Evolutionary conservation across 192 early-diverging fungal species (phyloP).

Genomic region (Mortierella alpina): DNA sequence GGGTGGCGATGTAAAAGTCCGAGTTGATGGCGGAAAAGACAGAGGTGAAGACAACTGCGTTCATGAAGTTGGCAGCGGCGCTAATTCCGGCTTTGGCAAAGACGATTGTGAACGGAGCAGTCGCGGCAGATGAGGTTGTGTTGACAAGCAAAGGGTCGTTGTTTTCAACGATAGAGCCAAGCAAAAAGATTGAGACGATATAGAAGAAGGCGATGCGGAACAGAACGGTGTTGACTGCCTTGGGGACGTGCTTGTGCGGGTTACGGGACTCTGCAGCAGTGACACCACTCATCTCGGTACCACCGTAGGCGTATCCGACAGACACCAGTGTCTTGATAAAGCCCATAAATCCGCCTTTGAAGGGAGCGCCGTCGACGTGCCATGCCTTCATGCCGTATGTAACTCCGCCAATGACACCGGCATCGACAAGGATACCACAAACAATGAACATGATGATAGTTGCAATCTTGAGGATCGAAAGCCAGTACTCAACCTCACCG

Average conservation of each 20-base stretch:
- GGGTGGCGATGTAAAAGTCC: too few relatives aligned
- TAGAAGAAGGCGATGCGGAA: too few relatives aligned
- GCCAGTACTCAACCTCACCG: constrained; percentile 80
- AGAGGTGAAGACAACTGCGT: too few relatives aligned
- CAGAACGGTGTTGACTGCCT: constrained; percentile 58
- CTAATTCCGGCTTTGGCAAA: too few relatives aligned
- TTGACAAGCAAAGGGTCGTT: too few relatives aligned
- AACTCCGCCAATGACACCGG: constrained; percentile 66
- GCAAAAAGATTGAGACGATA: too few relatives aligned
- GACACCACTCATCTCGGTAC: constrained; percentile 87
- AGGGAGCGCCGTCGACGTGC: constrained; percentile 66
- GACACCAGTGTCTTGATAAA: constrained; percentile 71
- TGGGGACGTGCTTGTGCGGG: constrained; percentile 74
- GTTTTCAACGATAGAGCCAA: too few relatives aligned
- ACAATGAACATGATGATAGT: constrained; percentile 82
- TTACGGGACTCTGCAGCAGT: constrained; percentile 81
- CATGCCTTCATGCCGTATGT: constrained; percentile 68
- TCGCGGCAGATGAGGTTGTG: too few relatives aligned
- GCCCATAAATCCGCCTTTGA: constrained; percentile 66
- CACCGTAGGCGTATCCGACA: constrained; percentile 84
- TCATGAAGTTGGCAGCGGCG: too few relatives aligned
- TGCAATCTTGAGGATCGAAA: constrained; percentile 67
- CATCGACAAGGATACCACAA: constrained; percentile 75
- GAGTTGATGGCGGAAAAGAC: too few relatives aligned
- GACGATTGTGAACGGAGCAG: too few relatives aligned